A percentile compares a stretch with the other conserved stretches of the same genome.
Evolutionary conservation across 2,329 filamentous ascomycete genomes (phyloP).

Genomic region (Elsinoe fawcettii): DNA sequence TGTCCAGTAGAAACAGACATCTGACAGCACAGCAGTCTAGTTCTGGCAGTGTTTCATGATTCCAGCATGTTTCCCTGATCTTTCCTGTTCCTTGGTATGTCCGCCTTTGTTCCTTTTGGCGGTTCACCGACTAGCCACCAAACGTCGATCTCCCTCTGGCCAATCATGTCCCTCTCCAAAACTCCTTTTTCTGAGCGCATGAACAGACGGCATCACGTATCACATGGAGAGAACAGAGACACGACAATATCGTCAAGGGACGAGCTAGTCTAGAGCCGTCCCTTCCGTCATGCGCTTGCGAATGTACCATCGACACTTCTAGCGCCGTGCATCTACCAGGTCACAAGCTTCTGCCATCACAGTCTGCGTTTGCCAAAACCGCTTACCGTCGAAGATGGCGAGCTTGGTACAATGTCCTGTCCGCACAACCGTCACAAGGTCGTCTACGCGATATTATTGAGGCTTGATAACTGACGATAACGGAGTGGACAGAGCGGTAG

Average conservation of each 20-base stretch:
- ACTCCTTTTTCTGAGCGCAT: not conserved
- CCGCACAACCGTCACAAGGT: slow-evolving; percentile 4
- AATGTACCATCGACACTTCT: not conserved
- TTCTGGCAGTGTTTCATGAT: not conserved
- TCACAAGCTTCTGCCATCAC: slow-evolving; percentile 10
- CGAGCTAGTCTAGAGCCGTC: not conserved
- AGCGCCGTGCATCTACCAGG: not conserved
- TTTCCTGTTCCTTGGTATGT: not conserved
- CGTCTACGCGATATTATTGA: not conserved
- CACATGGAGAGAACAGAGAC: not conserved
- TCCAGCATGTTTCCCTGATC: not conserved
- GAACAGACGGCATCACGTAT: not conserved
- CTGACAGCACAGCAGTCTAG: not conserved
- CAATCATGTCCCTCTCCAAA: not conserved
- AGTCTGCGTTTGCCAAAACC: slow-evolving; percentile 10
- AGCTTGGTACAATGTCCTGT: not conserved
- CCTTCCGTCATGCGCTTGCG: slow-evolving; percentile 11
- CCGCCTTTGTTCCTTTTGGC: not conserved
- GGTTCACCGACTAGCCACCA: slow-evolving; percentile 6
- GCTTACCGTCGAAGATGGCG: not conserved
- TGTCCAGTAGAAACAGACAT: slow-evolving; percentile 13
- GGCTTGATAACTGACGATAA: not conserved
- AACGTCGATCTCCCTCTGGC: not conserved
- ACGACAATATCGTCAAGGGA: not conserved
- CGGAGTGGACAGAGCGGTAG: slow-evolving; percentile 3